These are phyloP conservation scores for Scedosporium dehoogii DNA, from an alignment of 2,329 filamentous ascomycete species.

Conservation along the genomic window DNA sequence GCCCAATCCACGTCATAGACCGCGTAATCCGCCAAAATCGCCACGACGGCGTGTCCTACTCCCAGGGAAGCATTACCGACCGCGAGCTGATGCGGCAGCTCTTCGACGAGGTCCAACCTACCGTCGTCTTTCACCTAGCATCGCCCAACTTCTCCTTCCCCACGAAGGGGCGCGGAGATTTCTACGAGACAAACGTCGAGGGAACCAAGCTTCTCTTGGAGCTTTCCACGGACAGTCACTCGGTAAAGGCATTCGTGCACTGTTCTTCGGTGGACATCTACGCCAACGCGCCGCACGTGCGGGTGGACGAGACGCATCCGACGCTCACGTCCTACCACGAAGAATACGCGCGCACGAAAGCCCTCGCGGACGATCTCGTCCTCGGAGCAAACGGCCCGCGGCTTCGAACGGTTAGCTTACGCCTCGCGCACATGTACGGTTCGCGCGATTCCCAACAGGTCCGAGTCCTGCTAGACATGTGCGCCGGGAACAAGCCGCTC, in stretches of 20 bases:
- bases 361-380: conserved; percentile 20
- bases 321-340: conserved; percentile 14
- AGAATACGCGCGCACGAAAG: conserved; percentile 21
- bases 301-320: conserved; percentile 15
- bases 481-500: conserved; percentile 23
- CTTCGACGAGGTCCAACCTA: conserved; percentile 11
- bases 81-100: conserved; percentile 13
- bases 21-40: conserved; percentile 15
- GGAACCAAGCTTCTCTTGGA: conserved; percentile 20
- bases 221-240: conserved; percentile 11
- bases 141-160: conserved; percentile 19
- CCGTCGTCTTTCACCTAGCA: conserved; percentile 21
- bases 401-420: conserved; percentile 17
- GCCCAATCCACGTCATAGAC: conserved; percentile 19
- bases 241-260: conserved; percentile 20
- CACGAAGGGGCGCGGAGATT: conserved; percentile 10
- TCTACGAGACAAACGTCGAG: conserved; percentile 19
- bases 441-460: conserved; percentile 20
- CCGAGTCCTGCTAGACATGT: conserved; percentile 19
- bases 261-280: conserved; percentile 21
- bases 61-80: conserved; percentile 17
- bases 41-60: conserved; percentile 15
- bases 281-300: conserved; percentile 14
- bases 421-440: conserved; percentile 22
- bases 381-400: conserved; percentile 16